phyloP scores from a whole-genome alignment of 495 filamentous ascomycete genomes.

The Jackrogersella minutella region DNA sequence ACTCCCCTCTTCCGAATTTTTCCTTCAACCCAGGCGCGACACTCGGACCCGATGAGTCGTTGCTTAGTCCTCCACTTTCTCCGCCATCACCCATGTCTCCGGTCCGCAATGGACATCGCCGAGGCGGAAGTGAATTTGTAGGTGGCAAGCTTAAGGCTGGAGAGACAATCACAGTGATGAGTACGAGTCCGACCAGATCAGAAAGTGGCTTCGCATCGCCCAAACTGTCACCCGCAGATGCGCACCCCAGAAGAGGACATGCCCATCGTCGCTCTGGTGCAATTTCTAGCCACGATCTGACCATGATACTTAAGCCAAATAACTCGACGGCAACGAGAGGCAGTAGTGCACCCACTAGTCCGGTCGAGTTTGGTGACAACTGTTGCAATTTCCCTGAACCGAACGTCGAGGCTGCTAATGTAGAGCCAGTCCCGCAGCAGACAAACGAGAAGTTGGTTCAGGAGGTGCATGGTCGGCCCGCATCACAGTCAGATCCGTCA shows the following conservation, averaged over 20 bases:
- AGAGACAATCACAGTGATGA: conserved; percentile 63
- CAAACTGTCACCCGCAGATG: conserved; percentile 55
- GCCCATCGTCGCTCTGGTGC: conserved; percentile 87
- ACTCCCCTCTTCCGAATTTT: conserved; percentile 51
- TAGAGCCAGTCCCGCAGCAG: conserved; percentile 5
- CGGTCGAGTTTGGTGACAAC: conserved; percentile 58
- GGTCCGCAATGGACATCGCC: conserved; percentile 66
- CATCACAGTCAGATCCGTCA: conserved; percentile 43
- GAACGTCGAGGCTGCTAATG: conserved; percentile 20
- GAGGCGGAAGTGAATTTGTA: conserved; percentile 81
- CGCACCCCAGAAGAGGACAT: conserved; percentile 70
- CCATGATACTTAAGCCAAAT: conserved; percentile 70
- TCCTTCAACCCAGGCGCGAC: conserved; percentile 46
- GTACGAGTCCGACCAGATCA: conserved; percentile 69
- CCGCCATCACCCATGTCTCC: conserved; percentile 56
- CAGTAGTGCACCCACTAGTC: conserved; percentile 73
- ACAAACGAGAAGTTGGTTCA: conserved; percentile 3
- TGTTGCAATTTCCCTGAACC: conserved; percentile 48
- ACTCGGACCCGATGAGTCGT: conserved; percentile 41
- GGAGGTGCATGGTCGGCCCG: conserved; percentile 32
- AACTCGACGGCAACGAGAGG: conserved; percentile 56
- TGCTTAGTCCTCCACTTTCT: conserved; percentile 54
- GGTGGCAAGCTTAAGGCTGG: conserved; percentile 71
- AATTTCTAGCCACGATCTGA: conserved; percentile 83
- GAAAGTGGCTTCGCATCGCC: conserved; percentile 63